Evolutionary conservation across 768 basidiomycete genomes (phyloP), one percentile per base, ranked within the genome.

Genomic region (Russula sp.): DNA sequence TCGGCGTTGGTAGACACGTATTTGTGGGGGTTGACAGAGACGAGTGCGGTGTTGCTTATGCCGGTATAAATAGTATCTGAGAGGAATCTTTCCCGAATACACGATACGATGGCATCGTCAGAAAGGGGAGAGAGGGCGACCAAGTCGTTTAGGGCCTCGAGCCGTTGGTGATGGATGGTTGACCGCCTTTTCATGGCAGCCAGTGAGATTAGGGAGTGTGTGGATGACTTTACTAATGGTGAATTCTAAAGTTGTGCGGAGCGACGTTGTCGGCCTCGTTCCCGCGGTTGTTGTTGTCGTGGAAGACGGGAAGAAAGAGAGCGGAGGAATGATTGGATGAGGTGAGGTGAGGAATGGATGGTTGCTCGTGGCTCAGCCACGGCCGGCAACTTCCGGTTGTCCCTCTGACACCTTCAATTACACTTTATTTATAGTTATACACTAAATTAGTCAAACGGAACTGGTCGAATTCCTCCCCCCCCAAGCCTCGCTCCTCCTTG

Each of bases 21-120:
- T 74, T 95, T 94, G 79, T 95, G 90, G 0, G 95, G 94, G 74
- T 98, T 98, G 69, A 98, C 79, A 35, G 89, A 89, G 65, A 98
- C 86, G 68, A 97, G 77, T 8, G 81, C 80, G 34, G 85, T 85
- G 6, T 88, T 77, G 54, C 90, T 88, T 66, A 93, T 71, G 68
- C 69, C 77, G 52, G 92, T 91, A 77, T 94, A 94, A 68, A 91
- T 86, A 67, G 77, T 81, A 77, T 94, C 92, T 2, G 84, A 76
- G 82, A 92, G 86, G 75, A 94, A 94, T 16, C 92, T 82, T 71
- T 94, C 91, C 37, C 92, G 86, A 64, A 95, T 81, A 69, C 88
- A 88, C 64, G 89, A 82, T 62, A 91, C 89, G 73, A 94, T 84
- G 72, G 86, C 80, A 73, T 94, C 92, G 78, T 94, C 92, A 13